Conservation (phyloP, 495 filamentous ascomycete species). For the Amphirosellinia nigrospora region DNA sequence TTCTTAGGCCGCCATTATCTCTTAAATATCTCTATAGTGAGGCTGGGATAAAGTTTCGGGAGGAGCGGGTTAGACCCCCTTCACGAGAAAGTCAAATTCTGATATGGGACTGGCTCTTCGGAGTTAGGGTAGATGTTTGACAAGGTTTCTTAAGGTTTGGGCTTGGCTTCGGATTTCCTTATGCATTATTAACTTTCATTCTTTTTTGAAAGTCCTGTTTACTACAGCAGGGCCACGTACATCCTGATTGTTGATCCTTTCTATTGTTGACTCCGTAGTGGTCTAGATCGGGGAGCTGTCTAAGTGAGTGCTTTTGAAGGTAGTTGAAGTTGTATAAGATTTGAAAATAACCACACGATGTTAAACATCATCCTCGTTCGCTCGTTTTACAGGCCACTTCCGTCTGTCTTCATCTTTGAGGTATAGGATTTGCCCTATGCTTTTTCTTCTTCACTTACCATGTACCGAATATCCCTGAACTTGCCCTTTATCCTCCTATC, state of each 20-base stretch:
- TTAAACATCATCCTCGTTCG: neutral
- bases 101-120: neutral
- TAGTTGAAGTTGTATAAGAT: neutral
- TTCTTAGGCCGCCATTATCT: neutral
- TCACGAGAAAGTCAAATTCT: neutral
- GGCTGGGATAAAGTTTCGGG: neutral
- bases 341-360: neutral
- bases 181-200: neutral
- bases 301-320: neutral
- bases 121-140: too few species aligned
- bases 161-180: neutral
- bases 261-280: neutral
- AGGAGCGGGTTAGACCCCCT: neutral
- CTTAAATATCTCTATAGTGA: neutral
- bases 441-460: neutral
- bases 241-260: too few species aligned
- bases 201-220: neutral
- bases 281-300: neutral
- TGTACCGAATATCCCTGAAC: neutral
- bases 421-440: neutral
- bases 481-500: constrained; percentile 21
- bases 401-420: neutral
- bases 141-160: neutral
- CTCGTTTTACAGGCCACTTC: neutral
- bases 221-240: neutral